Percentiles rank a stretch among this genome's conserved stretches.
These are phyloP conservation scores for Citeromyces matritensis DNA, from an alignment of 805 yeast genomes.

Conservation along the genomic window DNA sequence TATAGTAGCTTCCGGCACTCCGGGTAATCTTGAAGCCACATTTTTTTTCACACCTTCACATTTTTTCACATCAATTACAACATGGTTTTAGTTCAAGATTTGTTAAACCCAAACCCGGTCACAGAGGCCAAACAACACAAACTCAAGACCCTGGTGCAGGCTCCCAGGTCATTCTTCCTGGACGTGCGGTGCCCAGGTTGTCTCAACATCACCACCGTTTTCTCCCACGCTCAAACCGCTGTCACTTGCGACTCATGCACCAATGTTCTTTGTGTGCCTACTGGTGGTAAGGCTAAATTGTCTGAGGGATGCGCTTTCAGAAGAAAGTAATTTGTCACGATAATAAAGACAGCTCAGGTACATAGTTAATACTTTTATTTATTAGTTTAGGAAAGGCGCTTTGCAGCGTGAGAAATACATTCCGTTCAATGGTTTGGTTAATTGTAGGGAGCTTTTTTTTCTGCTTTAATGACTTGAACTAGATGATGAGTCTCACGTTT, in stretches of 20 bases:
- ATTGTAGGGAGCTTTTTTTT: too few species aligned
- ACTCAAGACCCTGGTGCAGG: conserved; percentile 91
- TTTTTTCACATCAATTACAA: conserved; percentile 1
- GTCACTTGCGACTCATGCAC: conserved; percentile 99
- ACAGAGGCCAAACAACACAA: conserved; percentile 95
- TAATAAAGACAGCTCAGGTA: too few species aligned
- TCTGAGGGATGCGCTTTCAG: conserved; percentile 99
- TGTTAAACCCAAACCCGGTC: conserved; percentile 95
- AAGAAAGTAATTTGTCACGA: conserved; percentile 57
- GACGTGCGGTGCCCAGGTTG: conserved; percentile 99
- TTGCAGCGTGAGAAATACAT: too few species aligned
- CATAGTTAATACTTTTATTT: too few species aligned
- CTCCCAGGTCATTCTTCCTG: conserved; percentile 99
- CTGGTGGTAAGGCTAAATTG: conserved; percentile 99
- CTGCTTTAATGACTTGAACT: too few species aligned
- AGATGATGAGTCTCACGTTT: too few species aligned
- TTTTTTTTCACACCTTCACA: background rate
- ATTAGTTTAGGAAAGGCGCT: too few species aligned
- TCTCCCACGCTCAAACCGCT: conserved; percentile 99
- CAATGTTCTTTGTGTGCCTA: conserved; percentile 95
- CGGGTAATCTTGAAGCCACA: too few species aligned
- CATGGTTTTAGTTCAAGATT: conserved; percentile 96
- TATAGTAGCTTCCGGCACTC: too few species aligned
- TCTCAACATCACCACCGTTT: conserved; percentile 96
- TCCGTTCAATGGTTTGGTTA: too few species aligned